Conservation (phyloP, 805 yeast species). For the Candida coleopterorum region DNA sequence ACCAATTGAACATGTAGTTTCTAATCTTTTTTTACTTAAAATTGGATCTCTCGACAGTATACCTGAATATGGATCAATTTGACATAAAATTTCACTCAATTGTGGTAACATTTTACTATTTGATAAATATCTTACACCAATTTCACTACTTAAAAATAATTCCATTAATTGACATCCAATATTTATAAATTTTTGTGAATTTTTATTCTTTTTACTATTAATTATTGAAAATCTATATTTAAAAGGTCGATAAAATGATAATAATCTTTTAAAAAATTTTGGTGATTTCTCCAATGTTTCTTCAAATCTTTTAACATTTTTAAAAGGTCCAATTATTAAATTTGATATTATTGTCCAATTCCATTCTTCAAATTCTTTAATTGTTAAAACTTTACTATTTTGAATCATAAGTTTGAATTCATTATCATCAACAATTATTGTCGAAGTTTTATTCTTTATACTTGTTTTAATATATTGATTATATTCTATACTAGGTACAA, state of each 20-base stretch:
- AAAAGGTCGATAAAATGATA: slow-evolving; percentile 89
- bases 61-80: slow-evolving; percentile 76
- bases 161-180: slow-evolving; percentile 76
- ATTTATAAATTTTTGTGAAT: slow-evolving; percentile 52
- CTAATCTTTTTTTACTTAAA: slow-evolving; percentile 55
- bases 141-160: slow-evolving; percentile 54
- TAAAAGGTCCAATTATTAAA: slow-evolving; percentile 79
- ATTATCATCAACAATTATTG: slow-evolving; percentile 48
- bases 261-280: slow-evolving; percentile 75
- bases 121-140: slow-evolving; percentile 61
- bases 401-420: slow-evolving; percentile 62
- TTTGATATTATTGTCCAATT: slow-evolving; percentile 73
- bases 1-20: slow-evolving; percentile 65
- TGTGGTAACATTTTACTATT: slow-evolving; percentile 82
- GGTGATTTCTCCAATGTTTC: slow-evolving; percentile 71
- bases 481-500: background rate
- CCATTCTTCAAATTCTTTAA: slow-evolving; percentile 83
- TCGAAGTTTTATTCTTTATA: slow-evolving; percentile 19
- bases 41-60: slow-evolving; percentile 70
- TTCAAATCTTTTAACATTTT: slow-evolving; percentile 65
- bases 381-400: slow-evolving; percentile 66
- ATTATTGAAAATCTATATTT: slow-evolving; percentile 64
- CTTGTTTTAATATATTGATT: slow-evolving; percentile 16
- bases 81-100: slow-evolving; percentile 83
- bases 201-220: slow-evolving; percentile 36